Evolutionary conservation across 2,329 filamentous ascomycete genomes (phyloP), one percentile per base, ranked within the genome.

Genomic region (Teratosphaeria gauchensis): DNA sequence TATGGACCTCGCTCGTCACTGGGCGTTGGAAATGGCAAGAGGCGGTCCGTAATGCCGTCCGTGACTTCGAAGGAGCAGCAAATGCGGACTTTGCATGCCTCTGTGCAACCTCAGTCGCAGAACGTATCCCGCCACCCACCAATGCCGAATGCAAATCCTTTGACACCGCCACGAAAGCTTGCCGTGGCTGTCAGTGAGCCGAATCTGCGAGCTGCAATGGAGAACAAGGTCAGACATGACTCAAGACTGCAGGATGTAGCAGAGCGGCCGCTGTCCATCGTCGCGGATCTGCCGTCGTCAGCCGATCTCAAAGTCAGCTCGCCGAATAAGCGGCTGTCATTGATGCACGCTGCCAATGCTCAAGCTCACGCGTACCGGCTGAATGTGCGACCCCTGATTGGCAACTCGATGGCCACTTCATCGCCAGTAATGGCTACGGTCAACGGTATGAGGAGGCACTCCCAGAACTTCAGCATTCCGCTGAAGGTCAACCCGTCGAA

Each of bases 401-500:
- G 21, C 19, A 52, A 19, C 48, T 48, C 19, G 16, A 9, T 11
- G 42, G 42, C 42, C 3, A 48, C 42, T 48, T 21, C 16, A 8
- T 16, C 42, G 16, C 42, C 42, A 48, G 42, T 4, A 19, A 48
- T 8, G 3, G 19, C 42, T 48, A 21, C 16, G n/a, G 42, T 48
- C 8, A 8, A 48, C n/a, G 42, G 19, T 21, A 14, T 16, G 8
- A n/a, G 19, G n/a, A 48, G 42, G 16, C 16, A 21, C 19, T 19
- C n/a, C 14, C 38, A 59, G 54, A 16, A 38, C 54, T 59, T 73
- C 71, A 57, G 66, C 54, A 59, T 72, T 1, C 70, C 70, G 4
- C 58, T 71, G 19, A 64, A 65, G 54, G 60, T 74, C 51, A 74
- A 75, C 55, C 70, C 74, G 5, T 68, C 70, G 3, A 64, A 65